Percentiles rank a stretch among this genome's conserved stretches.
Conservation (phyloP, 371 early-diverging fungal genomes). For the Haplosporangium sp. region DNA sequence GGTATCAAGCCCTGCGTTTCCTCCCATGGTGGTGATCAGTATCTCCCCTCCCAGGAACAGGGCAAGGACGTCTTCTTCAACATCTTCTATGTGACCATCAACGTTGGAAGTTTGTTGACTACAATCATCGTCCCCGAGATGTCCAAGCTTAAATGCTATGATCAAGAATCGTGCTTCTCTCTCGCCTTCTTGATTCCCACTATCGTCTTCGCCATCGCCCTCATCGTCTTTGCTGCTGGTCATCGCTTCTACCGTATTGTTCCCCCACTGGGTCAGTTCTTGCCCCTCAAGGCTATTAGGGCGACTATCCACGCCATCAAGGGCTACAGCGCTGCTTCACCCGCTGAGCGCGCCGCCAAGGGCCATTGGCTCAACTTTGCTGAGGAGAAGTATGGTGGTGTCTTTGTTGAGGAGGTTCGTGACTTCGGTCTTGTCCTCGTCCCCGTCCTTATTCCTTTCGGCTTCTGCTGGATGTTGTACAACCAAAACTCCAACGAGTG, state of each 20-base stretch:
- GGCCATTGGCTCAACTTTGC: constrained; percentile 54
- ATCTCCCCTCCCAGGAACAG: constrained; percentile 17
- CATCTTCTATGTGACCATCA: constrained; percentile 63
- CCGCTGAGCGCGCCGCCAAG: constrained; percentile 42
- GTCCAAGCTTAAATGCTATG: constrained; percentile 24
- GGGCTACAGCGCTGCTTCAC: constrained; percentile 14
- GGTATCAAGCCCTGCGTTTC: constrained; percentile 68
- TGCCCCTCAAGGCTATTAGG: constrained; percentile 58
- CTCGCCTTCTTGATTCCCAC: constrained; percentile 41
- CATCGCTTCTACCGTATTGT: constrained; percentile 65
- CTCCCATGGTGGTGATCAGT: constrained; percentile 69
- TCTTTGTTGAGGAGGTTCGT: constrained; percentile 58
- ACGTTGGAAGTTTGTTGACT: constrained; percentile 55
- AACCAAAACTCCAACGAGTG: constrained; percentile 66
- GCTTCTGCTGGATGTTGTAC: constrained; percentile 70
- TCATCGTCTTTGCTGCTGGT: constrained; percentile 59
- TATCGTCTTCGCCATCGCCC: constrained; percentile 56
- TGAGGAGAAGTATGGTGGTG: constrained; percentile 54
- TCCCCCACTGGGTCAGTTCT: constrained; percentile 64
- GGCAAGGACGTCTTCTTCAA: constrained; percentile 58
- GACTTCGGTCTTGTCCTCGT: constrained; percentile 59
- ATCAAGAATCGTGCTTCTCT: constrained; percentile 19
- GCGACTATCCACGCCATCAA: constrained; percentile 33
- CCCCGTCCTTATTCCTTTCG: constrained; percentile 58
- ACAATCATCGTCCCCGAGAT: constrained; percentile 34